phyloP scores from a whole-genome alignment of 805 yeast species.

The Metschnikowia anglica region DNA sequence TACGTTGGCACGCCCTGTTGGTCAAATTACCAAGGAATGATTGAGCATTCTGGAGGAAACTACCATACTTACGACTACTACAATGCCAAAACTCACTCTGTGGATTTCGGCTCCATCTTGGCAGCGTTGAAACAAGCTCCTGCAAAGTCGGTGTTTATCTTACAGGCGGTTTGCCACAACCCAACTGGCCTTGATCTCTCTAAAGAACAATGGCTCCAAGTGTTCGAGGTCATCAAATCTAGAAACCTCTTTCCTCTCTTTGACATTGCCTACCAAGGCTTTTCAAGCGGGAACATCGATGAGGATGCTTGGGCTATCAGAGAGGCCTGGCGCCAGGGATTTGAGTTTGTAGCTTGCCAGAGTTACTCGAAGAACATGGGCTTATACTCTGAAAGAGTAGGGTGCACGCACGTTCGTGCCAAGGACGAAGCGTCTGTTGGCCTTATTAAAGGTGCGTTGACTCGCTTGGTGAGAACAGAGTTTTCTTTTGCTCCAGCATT shows the following conservation, averaged over 20 bases:
- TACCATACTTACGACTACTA: constrained; percentile 32
- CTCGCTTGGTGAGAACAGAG: constrained; percentile 37
- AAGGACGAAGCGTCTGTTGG: constrained; percentile 10
- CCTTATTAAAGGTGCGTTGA: constrained; percentile 28
- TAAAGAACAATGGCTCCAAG: constrained; percentile 37
- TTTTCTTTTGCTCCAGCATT: constrained; percentile 48
- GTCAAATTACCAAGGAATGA: constrained; percentile 40
- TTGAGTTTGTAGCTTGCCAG: constrained; percentile 31
- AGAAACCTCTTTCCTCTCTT: constrained; percentile 32
- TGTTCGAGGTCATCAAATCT: constrained; percentile 27
- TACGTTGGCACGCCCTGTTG: constrained; percentile 42
- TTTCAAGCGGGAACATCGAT: constrained; percentile 30
- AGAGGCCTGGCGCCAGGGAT: constrained; percentile 28
- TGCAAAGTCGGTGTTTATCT: constrained; percentile 32
- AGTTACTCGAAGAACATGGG: constrained; percentile 45
- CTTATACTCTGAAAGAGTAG: constrained; percentile 41
- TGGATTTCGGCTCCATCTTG: constrained; percentile 30
- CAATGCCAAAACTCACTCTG: constrained; percentile 26
- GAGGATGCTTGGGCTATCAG: constrained; percentile 42
- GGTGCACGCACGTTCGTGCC: constrained; percentile 34
- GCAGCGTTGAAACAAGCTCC: constrained; percentile 32
- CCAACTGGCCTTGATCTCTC: constrained; percentile 45
- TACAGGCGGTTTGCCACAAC: constrained; percentile 47
- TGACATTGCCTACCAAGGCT: constrained; percentile 46
- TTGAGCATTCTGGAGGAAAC: constrained; percentile 32